Conservation (phyloP, 371 early-diverging fungal species). For the Mortierella sp. region DNA sequence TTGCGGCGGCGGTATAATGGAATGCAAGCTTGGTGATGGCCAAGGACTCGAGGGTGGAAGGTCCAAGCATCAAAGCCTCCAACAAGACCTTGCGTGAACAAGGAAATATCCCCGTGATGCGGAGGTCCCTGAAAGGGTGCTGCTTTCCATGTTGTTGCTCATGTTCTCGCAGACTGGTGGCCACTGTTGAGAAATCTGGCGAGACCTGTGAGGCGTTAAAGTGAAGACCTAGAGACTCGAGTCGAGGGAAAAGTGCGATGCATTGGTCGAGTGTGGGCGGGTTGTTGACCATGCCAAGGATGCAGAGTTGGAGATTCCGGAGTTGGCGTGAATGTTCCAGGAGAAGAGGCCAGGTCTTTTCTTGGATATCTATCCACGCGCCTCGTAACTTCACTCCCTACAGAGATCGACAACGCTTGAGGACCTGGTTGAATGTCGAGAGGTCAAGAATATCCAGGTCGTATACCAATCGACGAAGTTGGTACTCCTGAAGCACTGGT, state of each 20-base stretch:
- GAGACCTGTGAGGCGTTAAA: neutral
- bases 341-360: neutral
- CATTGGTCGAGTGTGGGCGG: neutral
- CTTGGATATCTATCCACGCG: too few species aligned
- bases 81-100: neutral
- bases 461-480: too few species aligned
- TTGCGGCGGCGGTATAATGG: neutral
- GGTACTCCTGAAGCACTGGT: too few species aligned
- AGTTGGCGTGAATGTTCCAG: too few species aligned
- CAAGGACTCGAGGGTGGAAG: neutral
- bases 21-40: neutral
- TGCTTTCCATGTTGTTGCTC: neutral
- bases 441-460: too few species aligned
- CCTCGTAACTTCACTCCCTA: too few species aligned
- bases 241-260: neutral
- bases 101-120: neutral
- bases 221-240: neutral
- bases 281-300: neutral
- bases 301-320: neutral
- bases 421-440: too few species aligned
- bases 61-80: neutral
- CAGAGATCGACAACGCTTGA: too few species aligned
- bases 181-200: neutral
- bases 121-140: neutral
- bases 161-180: neutral